A percentile compares a stretch with the other conserved stretches of the same genome.
These are phyloP conservation scores for Penicillium thymicola DNA, from an alignment of 2,329 filamentous ascomycete species.

Conservation along the genomic window DNA sequence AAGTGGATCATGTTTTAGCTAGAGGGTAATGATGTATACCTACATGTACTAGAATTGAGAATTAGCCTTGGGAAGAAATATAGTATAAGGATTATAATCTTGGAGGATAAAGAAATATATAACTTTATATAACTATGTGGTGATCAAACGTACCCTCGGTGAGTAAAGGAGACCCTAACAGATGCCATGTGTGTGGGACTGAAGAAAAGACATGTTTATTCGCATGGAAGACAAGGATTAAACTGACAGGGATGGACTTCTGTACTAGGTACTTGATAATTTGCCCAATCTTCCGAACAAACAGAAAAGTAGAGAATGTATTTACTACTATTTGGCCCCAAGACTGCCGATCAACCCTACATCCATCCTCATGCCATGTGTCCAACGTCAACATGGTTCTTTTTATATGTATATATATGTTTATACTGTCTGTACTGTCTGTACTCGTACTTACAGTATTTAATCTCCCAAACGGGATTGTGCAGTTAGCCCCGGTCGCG, in stretches of 20 bases:
- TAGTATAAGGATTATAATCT: background rate
- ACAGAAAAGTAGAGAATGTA: background rate
- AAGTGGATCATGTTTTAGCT: constrained; percentile 7
- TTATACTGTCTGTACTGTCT: too few relatives aligned
- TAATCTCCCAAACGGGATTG: constrained; percentile 1
- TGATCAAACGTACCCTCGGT: background rate
- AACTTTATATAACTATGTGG: background rate
- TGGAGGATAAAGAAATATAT: background rate
- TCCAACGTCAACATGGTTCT: constrained; percentile 8
- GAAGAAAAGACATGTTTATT: background rate
- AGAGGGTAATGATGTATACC: background rate
- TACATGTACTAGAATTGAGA: background rate
- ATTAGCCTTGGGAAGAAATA: too few relatives aligned
- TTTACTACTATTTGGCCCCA: background rate
- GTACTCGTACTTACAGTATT: background rate
- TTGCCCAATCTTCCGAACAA: background rate
- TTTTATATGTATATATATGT: background rate
- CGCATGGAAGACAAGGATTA: background rate
- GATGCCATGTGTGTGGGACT: background rate
- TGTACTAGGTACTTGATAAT: background rate
- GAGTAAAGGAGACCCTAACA: background rate
- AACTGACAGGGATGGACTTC: background rate
- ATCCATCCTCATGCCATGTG: constrained; percentile 16
- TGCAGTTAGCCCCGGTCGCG: constrained; percentile 4
- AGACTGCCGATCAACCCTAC: constrained; percentile 5